phyloP scores from a whole-genome alignment of 2,329 filamentous ascomycete species.

The Bipolaris gigantea region DNA sequence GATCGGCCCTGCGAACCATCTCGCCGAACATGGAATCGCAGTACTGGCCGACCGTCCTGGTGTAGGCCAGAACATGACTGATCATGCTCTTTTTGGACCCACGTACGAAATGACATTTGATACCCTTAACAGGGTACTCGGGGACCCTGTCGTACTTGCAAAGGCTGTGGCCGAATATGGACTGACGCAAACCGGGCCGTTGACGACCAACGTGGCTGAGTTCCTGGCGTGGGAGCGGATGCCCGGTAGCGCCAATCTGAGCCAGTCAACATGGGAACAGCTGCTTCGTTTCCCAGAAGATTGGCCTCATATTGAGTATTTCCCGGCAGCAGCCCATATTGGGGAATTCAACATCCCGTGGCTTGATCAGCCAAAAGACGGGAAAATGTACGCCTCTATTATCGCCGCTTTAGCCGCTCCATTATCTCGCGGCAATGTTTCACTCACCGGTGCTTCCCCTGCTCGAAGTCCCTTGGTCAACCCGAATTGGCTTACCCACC shows the following conservation, averaged over 20 bases:
- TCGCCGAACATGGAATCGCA: conserved; percentile 22
- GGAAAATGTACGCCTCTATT: conserved; percentile 40
- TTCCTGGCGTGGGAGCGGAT: conserved; percentile 33
- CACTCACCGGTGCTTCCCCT: conserved; percentile 32
- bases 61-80: conserved; percentile 33
- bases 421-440: conserved; percentile 42
- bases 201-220: conserved; percentile 27
- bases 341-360: conserved; percentile 22
- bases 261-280: conserved; percentile 7
- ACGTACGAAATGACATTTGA: conserved; percentile 23
- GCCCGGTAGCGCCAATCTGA: conserved; percentile 12
- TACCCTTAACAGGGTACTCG: conserved; percentile 23
- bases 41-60: conserved; percentile 25
- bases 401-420: conserved; percentile 37
- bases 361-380: conserved; percentile 25
- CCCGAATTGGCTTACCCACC: conserved; percentile 42
- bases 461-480: conserved; percentile 36
- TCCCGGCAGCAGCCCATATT: conserved; percentile 17
- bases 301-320: conserved; percentile 38
- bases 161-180: conserved; percentile 12
- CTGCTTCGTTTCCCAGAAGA: conserved; percentile 19
- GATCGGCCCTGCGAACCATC: conserved; percentile 31
- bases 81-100: conserved; percentile 27
- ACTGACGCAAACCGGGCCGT: conserved; percentile 12
- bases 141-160: conserved; percentile 18